Evolutionary conservation across 345 rosid genomes (phyloP), one percentile per base, ranked within the genome.

Genomic region (Bruguiera parviflora): DNA sequence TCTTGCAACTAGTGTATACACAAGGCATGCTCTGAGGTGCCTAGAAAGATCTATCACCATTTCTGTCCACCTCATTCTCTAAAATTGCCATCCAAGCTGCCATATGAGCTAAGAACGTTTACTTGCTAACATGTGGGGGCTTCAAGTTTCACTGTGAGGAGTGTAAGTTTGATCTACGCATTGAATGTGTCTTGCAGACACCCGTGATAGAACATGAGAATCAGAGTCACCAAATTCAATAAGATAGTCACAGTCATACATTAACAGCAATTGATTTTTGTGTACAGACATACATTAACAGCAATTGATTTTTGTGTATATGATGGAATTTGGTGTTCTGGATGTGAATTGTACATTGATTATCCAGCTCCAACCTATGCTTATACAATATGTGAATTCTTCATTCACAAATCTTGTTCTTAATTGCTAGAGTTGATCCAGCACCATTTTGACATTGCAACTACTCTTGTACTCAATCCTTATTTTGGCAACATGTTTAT

Each of bases 391-490:
- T 52, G 56, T n/a, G 18, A 52, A 18, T 52, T 52, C 8, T 52
- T 20, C 56, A n/a, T 52, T 52, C 56, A 19, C 22, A 52, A 52
- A 52, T 5, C 56, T 19, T 52, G 56, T 52, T 52, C 56, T 52
- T n/a, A 52, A 52, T 52, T 52, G 56, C 22, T 7, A 52, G 2
- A 52, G 1, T 8, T 19, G 56, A 52, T 52, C 56, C 21, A 19
- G 21, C 56, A 52, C 21, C 56, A 52, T 52, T 52, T 52, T 52
- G 56, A 52, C 56, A 52, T n/a, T 52, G 56, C 56, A 52, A 52
- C 2, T 7, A 52, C 8, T 52, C 19, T 52, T 52, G 22, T 18
- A 8, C 56, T 52, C 56, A 52, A 0, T 52, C 2, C 0, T 16
- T 52, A 4, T 52, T 19, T 5, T 21, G 56, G 56, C 8, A 52